Evolutionary conservation across 208 protist genomes (phyloP).

Genomic region (Porcisia hertigi): DNA sequence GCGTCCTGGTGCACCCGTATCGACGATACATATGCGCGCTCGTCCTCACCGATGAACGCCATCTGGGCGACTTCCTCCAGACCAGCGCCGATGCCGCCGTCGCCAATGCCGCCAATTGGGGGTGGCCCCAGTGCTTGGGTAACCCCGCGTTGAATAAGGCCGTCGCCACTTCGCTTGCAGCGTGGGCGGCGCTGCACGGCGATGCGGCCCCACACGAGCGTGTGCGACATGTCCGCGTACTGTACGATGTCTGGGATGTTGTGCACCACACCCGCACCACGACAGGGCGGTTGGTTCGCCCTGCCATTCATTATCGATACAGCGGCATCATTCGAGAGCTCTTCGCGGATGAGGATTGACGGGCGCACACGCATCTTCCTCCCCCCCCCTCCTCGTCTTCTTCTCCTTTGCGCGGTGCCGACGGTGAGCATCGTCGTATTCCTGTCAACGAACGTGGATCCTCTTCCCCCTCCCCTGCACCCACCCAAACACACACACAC

Average conservation of each 20-base stretch:
- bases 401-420: neutral
- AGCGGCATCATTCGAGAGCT: slow-evolving; percentile 54
- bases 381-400: neutral
- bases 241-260: slow-evolving; percentile 68
- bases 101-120: neutral
- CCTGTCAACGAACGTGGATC: neutral
- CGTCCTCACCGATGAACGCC: slow-evolving; percentile 42
- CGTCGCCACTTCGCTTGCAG: slow-evolving; percentile 41
- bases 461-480: neutral
- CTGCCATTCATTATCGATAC: slow-evolving; percentile 47
- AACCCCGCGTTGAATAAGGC: slow-evolving; percentile 39
- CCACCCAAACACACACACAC: too few relatives aligned
- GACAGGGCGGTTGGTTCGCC: slow-evolving; percentile 58
- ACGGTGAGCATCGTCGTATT: neutral
- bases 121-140: slow-evolving; percentile 50
- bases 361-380: neutral
- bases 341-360: slow-evolving; percentile 45
- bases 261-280: slow-evolving; percentile 63
- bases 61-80: slow-evolving; percentile 23
- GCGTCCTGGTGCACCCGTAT: slow-evolving; percentile 72
- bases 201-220: slow-evolving; percentile 21
- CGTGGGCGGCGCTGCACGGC: slow-evolving; percentile 15
- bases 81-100: neutral
- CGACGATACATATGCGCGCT: slow-evolving; percentile 66
- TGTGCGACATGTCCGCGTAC: slow-evolving; percentile 56